Evolutionary conservation across 352 stramenopile genomes (phyloP).

Genomic region (Globisporangium acanthophoron): DNA sequence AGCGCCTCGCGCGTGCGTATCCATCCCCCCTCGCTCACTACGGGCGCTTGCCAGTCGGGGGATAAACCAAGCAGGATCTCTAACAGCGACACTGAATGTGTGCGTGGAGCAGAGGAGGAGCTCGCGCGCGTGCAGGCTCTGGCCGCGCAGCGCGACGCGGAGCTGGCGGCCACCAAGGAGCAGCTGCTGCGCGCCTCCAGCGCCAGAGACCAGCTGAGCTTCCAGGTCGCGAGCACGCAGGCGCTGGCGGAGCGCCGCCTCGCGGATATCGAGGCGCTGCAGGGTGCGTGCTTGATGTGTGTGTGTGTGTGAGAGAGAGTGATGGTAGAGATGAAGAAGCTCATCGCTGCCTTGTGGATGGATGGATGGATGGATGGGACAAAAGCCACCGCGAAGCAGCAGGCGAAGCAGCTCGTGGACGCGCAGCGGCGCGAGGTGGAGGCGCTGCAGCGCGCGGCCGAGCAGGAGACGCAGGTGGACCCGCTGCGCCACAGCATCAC

Average conservation of each 20-base stretch:
- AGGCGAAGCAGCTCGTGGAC: conserved; percentile 45
- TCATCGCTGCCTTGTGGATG: neutral
- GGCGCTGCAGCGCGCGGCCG: conserved; percentile 45
- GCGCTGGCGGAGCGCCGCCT: conserved; percentile 57
- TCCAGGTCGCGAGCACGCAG: conserved; percentile 39
- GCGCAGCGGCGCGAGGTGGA: conserved; percentile 58
- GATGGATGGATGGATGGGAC: neutral
- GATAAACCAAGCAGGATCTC: neutral
- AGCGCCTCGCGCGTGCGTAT: conserved; percentile 39
- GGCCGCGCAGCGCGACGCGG: conserved; percentile 22
- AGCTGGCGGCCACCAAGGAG: conserved; percentile 25
- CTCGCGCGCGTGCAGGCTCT: conserved; percentile 20
- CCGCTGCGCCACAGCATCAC: conserved; percentile 40
- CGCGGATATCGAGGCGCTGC: conserved; percentile 52
- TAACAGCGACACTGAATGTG: neutral
- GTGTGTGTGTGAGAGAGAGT: neutral
- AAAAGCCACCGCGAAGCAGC: conserved; percentile 40
- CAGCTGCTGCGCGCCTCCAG: conserved; percentile 37
- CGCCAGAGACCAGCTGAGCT: conserved; percentile 47
- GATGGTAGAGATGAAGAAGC: neutral
- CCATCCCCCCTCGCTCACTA: neutral
- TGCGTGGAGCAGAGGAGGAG: conserved; percentile 3
- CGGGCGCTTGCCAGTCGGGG: too few relatives aligned
- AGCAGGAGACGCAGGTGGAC: conserved; percentile 58
- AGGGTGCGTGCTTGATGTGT: conserved; percentile 12